Percentiles rank a stretch among this genome's conserved stretches.
Evolutionary conservation across 2,329 filamentous ascomycete genomes (phyloP).

Genomic region (Periconia macrospinosa): DNA sequence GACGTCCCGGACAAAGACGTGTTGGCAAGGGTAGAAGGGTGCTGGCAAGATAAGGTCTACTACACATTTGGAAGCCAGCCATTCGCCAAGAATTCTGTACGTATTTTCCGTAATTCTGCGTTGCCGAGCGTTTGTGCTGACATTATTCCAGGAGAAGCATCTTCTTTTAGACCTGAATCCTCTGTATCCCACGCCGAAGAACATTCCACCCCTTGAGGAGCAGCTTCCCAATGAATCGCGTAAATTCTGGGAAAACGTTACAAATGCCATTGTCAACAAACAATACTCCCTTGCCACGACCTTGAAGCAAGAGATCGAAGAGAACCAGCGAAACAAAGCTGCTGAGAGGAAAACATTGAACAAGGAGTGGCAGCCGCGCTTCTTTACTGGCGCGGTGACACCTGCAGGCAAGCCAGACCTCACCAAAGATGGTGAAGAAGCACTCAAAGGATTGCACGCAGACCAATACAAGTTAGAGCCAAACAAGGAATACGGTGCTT

Average conservation of each 20-base stretch:
- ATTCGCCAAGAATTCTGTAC: slow-evolving; percentile 57
- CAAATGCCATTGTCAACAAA: slow-evolving; percentile 78
- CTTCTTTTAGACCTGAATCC: slow-evolving; percentile 89
- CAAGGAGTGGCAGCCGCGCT: slow-evolving; percentile 79
- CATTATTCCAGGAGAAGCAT: slow-evolving; percentile 51
- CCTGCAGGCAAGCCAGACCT: slow-evolving; percentile 64
- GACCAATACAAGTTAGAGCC: slow-evolving; percentile 54
- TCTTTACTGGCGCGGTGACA: slow-evolving; percentile 71
- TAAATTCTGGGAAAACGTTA: slow-evolving; percentile 84
- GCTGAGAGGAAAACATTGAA: slow-evolving; percentile 73
- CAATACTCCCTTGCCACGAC: slow-evolving; percentile 83
- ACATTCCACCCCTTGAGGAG: slow-evolving; percentile 72
- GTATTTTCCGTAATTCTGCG: slow-evolving; percentile 35
- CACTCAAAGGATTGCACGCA: slow-evolving; percentile 58
- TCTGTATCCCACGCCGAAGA: slow-evolving; percentile 76
- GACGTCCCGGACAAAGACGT: slow-evolving; percentile 86
- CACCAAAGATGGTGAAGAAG: slow-evolving; percentile 63
- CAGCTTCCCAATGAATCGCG: slow-evolving; percentile 91
- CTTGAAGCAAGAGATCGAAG: slow-evolving; percentile 89
- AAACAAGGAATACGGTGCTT: slow-evolving; percentile 47
- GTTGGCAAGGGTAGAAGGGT: slow-evolving; percentile 78
- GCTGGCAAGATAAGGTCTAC: slow-evolving; percentile 76
- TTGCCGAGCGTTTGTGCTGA: slow-evolving; percentile 4
- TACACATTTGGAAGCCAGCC: slow-evolving; percentile 56
- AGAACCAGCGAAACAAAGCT: slow-evolving; percentile 82